Evolutionary conservation across 441 rosid species (phyloP), one percentile per base, ranked within the genome.

Genomic region (Adansonia rubrostipa): DNA sequence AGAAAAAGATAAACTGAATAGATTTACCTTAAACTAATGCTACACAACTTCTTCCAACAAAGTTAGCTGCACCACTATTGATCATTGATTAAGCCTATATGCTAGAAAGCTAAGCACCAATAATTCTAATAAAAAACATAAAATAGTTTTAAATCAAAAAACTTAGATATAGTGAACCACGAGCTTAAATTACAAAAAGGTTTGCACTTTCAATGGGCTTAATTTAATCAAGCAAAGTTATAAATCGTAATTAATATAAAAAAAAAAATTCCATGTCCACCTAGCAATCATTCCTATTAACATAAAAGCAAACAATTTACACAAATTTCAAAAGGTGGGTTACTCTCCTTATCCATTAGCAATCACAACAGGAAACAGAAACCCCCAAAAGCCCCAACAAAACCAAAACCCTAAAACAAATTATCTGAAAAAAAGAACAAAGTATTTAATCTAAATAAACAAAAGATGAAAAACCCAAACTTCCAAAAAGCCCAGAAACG

Each of bases 401-500:
- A 10, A 11, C 14, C 9, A 50, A 81, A 79, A 44, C 65, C 76
- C 64, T 14, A 65, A 70, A 33, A 54, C 44, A 24, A 45, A 64
- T 65, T 10, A 22, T 44, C 13, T 17, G 3, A 17, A 40, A 15
- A 11, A 33, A n/a, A 20, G 20, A 17, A 13, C 44, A 45, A 9
- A 8, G 54, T 1, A 11, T 24, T n/a, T 70, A 17, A 53, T 9
- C 47, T 14, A 44, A 47, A 69, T 4, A 62, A 3, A 53, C 44
- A 13, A 62, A 62, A 20, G 63, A 76, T 61, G 13, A 57, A 74
- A 75, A 82, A 53, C 76, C 84, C 80, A 58, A 76, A 69, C 14
- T 51, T 50, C 63, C 5, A 20, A 83, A 56, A 61, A 85, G 19
- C 60, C n/a, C 1, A 42, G n/a, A 77, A 54, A 15, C 66, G 20